Base-by-base conservation (phyloP, 306 rosid species). In the Vicia sativa region DNA sequence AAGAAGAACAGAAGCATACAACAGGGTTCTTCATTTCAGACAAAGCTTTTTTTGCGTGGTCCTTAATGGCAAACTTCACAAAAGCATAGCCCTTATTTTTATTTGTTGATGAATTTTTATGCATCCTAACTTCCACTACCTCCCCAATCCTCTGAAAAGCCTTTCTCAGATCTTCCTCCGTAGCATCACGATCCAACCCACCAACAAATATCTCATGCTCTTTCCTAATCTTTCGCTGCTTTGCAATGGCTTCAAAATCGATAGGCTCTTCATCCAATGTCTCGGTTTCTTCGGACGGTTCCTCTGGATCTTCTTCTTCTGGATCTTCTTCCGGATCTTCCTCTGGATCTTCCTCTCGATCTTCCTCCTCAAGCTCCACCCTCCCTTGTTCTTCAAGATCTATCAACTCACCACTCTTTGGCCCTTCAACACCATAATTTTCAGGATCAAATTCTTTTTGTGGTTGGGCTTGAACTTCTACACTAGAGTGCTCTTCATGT, bases 21-120 rank as follows among this genome's bases (percentile, higher is more conserved):
- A 86, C 82, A 56, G 90, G 97, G 71, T 86, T 91, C 80, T 87
- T 91, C 86, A 88, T 87, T 77, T 91, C 92, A 66, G 87, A 77
- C 78, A 91, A 71, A 65, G 92, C 95, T 65, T 81, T 77, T 71
- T 77, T 75, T 5, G 90, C 86, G 34, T 86, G 85, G 68, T 87
- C 97, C 92, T 84, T 84, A 70, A 56, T 77, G 71, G 88, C 77
- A 79, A 84, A 88, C 76, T 76, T 86, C 72, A 91, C 90, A 39
- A 84, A 86, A 45, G 91, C 97, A 83, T 84, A 88, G 67, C 95
- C 97, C 78, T 84, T 88, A 59, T 83, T 88, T 78, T 81, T 88
- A 74, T 80, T 83, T 9, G 89, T 84, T 35, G 82, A 81, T 37
- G 75, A 66, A 83, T 80, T 76, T 79, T 77, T 91, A 68, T 84